These are phyloP conservation scores for Inonotus obliquus DNA, from an alignment of 1,284 basidiomycete species.

Conservation along the genomic window DNA sequence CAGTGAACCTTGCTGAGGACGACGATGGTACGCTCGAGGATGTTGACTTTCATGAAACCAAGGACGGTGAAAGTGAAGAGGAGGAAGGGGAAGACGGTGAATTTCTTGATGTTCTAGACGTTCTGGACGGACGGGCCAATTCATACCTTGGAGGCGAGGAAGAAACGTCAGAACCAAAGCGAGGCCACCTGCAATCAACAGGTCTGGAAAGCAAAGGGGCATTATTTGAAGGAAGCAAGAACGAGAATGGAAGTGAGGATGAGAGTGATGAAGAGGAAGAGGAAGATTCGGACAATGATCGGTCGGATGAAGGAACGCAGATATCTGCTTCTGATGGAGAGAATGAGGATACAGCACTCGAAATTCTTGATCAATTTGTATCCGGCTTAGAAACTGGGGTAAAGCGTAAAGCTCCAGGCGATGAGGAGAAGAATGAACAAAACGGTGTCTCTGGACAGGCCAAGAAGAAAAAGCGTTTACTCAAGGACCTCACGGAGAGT, in stretches of 20 bases:
- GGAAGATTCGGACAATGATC: constrained; percentile 23
- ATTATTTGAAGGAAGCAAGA: constrained; percentile 18
- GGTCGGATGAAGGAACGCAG: constrained; percentile 35
- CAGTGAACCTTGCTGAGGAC: constrained; percentile 67
- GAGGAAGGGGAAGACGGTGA: constrained; percentile 54
- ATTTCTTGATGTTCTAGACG: constrained; percentile 63
- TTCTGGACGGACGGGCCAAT: constrained; percentile 59
- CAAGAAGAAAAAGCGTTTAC: constrained; percentile 52
- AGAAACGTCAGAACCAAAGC: constrained; percentile 19
- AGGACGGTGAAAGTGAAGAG: constrained; percentile 27
- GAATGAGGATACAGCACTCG: constrained; percentile 53
- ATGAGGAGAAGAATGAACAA: constrained; percentile 22
- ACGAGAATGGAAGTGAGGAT: constrained; percentile 29
- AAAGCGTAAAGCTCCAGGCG: constrained; percentile 66
- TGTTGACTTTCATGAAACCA: constrained; percentile 28
- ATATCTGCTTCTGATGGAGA: constrained; percentile 56
- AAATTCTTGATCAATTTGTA: constrained; percentile 69
- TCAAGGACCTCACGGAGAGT: constrained; percentile 70
- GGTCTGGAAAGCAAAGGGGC: no score
- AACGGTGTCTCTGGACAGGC: constrained; percentile 20
- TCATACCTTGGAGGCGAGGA: constrained; percentile 32
- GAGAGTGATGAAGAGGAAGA: constrained; percentile 34
- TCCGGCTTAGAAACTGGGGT: constrained; percentile 60
- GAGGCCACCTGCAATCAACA: constrained; percentile 20
- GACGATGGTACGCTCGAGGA: constrained; percentile 34